Percentiles rank a stretch among this genome's conserved stretches.
Conservation (phyloP, 2,329 filamentous ascomycete species). For the Colletotrichum shisoi region DNA sequence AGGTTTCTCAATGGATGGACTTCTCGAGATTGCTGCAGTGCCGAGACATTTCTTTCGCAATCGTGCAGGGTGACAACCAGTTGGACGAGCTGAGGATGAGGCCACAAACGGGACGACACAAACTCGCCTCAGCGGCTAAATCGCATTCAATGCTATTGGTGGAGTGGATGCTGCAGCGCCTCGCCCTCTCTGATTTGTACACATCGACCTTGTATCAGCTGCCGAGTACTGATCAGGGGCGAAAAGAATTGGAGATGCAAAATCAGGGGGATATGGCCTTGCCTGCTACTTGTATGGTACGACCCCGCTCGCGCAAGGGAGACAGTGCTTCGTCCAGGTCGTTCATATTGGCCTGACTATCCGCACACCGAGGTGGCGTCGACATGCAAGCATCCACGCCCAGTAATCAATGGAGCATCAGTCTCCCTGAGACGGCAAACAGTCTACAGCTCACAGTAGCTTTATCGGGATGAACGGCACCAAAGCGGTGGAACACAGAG, state of each 20-base stretch:
- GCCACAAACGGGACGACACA: constrained; percentile 16
- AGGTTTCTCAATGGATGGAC: neutral
- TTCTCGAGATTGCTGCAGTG: neutral
- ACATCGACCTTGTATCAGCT: neutral
- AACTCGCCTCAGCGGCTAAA: constrained; percentile 10
- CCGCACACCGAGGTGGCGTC: constrained; percentile 32
- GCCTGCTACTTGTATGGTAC: neutral
- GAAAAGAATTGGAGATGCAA: constrained; percentile 7
- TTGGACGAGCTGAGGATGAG: constrained; percentile 12
- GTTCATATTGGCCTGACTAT: constrained; percentile 36
- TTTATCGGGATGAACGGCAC: neutral
- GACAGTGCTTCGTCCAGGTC: constrained; percentile 22
- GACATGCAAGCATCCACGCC: constrained; percentile 30
- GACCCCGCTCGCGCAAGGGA: constrained; percentile 35
- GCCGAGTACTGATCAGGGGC: neutral
- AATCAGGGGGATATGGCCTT: neutral
- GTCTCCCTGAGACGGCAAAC: neutral
- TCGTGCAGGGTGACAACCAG: neutral
- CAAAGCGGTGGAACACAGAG: neutral
- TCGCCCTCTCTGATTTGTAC: neutral
- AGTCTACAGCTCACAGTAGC: neutral
- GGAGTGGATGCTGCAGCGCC: constrained; percentile 2
- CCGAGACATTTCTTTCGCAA: neutral
- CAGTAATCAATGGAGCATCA: constrained; percentile 6
- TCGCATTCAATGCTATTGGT: neutral